Base-by-base conservation (phyloP, 2,329 filamentous ascomycete genomes). In the Xylariaceae sp. region DNA sequence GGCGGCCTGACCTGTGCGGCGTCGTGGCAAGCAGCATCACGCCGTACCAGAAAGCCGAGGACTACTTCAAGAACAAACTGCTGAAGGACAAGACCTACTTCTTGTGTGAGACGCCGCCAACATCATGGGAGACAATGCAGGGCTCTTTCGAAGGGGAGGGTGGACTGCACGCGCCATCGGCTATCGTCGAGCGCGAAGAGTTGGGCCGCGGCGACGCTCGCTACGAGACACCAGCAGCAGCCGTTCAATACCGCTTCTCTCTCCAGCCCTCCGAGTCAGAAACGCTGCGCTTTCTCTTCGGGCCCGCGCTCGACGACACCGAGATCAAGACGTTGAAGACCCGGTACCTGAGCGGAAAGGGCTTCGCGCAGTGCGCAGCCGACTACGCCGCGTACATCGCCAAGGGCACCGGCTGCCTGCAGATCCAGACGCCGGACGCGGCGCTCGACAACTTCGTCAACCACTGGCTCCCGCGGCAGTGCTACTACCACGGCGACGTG, bases 31-130 rank as follows among this genome's bases (percentile, higher is more conserved):
- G 74, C 68, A 78, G 78, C 65, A 77, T 83, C 58, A 83, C 82
- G 1, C 82, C 82, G 0, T 85, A 85, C 64, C 82, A 85, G 56
- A 84, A 83, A 64, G 77, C 81, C 0, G 75, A 76, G 58, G 82
- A 85, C 54, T 85, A 83, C 65, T 82, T 78, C 60, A 84, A 84
- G 71, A 82, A 81, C 65, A 84, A 84, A 71, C 72, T 71, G 33
- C 69, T 83, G 49, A 85, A 84, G 64, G 82, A 85, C 70, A 83
- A 81, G 71, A 82, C 82, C 0, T 85, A 82, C 61, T 81, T 85
- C 62, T 63, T 84, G 6, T 84, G 82, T 63, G 81, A 84, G 67
- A 80, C 74, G 3, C 60, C 69, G 16, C 82, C 82, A 0, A 69
- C 75, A 4, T 75, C 82, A 3, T 85, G 80, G 79, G 82, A 85